Evolutionary conservation across 1,139 yeast species (phyloP), one percentile per base, ranked within the genome.

Genomic region (Lodderomyces metapsilosis): DNA sequence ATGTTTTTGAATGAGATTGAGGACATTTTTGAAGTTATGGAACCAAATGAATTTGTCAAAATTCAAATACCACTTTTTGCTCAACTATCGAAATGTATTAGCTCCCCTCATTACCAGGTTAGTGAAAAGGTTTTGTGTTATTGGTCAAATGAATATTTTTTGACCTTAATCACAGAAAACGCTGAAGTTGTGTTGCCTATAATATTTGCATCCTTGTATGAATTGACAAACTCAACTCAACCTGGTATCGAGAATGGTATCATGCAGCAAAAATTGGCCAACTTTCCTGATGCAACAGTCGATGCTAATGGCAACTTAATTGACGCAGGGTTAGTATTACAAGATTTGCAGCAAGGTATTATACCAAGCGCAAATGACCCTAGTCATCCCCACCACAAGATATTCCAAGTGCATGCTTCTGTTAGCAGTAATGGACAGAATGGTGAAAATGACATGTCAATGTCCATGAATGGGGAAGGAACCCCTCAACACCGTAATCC

Each of bases 21-120:
- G 63, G 98, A 92, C 62, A 89, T 92, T 5, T 88, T 91, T 59
- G 98, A 92, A 65, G 95, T 89, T 16, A 88, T 92, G 76, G 97
- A 92, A 62, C 96, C 97, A 11, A 74, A 78, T 44, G 98, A 94
- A 65, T 92, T 92, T 59, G 78, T 84, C 50, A 88, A 89, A 66
- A 88, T 92, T 48, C 95, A 91, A 64, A 88, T 91, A 6, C 98
- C 98, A 2, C 69, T 92, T 43, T 91, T 91, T 66, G 95, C 94
- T 28, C 98, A 94, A 65, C 74, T 92, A 51, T 86, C 96, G 43
- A 89, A 88, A 66, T 91, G 98, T 68, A 91, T 94, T 38, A 80
- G 96, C 21, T 87, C 96, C 3, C 89, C 96, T 20, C 98, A 92
- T 68, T 94, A 92, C 71, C 98, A 94, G 71, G 97, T 92, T 21